Base-by-base conservation (phyloP, 1,284 basidiomycete genomes). In the Cutaneotrichosporon arboriforme region DNA sequence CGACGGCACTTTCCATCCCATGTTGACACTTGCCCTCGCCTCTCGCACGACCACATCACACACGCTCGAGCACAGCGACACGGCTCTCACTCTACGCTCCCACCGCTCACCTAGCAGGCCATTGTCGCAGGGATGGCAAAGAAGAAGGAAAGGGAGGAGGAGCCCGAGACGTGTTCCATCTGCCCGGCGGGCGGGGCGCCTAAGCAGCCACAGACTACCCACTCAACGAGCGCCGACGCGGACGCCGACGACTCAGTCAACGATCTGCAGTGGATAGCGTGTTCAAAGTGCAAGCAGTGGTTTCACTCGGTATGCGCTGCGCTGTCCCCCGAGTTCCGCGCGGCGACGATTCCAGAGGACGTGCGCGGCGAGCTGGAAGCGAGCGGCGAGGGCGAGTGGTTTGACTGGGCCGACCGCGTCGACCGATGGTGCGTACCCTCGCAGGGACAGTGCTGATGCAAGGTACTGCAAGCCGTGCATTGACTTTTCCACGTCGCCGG, bases 181-280 rank as follows among this genome's bases (percentile, higher is more conserved):
- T 65, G 63, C 31, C 55, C 58, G 8, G 18, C 43, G 3, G 36
- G 54, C 1, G 63, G 63, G 15, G 53, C 59, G 4, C 63, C 61
- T 1, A 34, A 41, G 15, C 51, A 47, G 1, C 48, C 23, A 4
- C 50, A 38, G 20, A 21, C 44, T 13, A 26, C 17, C 44, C 46
- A 17, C 41, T 35, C 35, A 17, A n/a, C 43, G 8, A 17, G 4
- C 39, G 17, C 35, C 4, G 33, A 41, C 31, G 38, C 26, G 8
- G 56, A 57, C 33, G 52, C 41, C 46, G 59, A 17, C n/a, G n/a
- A n/a, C n/a, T n/a, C n/a, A 31, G 26, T 31, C 7, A 31, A 31
- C n/a, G 61, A 57, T 14, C 56, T 72, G 26, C 54, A 59, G 21
- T 76, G 74, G 74, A 67, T 76, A 48, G 69, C 63, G 8, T 76